phyloP scores from a whole-genome alignment of 73 alveolate species.

The Stentor roeselii region DNA sequence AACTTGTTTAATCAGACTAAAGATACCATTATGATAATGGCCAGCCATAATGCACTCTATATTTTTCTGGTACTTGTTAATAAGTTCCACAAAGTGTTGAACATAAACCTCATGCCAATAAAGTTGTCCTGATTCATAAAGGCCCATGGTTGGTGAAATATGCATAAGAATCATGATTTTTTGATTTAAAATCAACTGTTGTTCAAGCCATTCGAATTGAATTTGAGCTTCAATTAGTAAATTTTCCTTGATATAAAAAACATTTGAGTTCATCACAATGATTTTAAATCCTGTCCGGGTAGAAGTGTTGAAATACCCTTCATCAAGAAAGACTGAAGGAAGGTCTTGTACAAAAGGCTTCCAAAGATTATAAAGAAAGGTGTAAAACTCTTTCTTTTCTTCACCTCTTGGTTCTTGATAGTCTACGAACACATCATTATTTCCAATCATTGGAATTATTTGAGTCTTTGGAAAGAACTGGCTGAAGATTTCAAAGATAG shows the following conservation, averaged over 20 bases:
- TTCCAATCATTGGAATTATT: background rate
- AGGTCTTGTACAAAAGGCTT: background rate
- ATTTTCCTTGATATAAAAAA: background rate
- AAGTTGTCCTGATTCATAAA: background rate
- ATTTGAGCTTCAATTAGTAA: background rate
- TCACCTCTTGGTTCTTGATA: background rate
- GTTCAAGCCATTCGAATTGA: background rate
- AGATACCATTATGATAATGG: background rate
- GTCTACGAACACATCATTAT: background rate
- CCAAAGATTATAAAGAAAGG: background rate
- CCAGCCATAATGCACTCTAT: background rate
- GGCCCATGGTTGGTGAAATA: background rate
- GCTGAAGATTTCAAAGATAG: background rate
- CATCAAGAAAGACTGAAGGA: background rate
- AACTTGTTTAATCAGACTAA: background rate
- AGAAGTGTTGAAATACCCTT: background rate
- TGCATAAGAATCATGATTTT: background rate
- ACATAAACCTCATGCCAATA: background rate
- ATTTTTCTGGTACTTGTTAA: background rate
- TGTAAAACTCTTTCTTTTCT: background rate
- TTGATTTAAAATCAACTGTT: background rate
- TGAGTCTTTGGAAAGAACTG: background rate
- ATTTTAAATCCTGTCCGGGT: background rate
- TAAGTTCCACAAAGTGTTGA: background rate
- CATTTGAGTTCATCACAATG: background rate